phyloP scores from a whole-genome alignment of 1,284 basidiomycete genomes.

The Microbotryomycetes sp. region DNA sequence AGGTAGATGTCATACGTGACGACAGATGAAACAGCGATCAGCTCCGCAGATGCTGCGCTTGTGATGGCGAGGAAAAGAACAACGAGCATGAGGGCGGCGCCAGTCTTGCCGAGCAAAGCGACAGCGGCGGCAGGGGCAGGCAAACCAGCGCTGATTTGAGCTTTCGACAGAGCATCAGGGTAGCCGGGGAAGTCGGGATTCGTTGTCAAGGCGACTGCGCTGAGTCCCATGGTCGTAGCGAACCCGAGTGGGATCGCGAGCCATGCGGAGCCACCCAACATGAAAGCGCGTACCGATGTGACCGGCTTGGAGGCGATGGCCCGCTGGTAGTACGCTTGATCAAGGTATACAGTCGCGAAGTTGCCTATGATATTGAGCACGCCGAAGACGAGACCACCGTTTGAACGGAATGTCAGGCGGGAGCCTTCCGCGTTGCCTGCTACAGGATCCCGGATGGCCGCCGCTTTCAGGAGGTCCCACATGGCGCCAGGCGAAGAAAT shows the following conservation, averaged over 20 bases:
- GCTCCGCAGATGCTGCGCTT: slow-evolving; percentile 76
- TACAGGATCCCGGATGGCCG: slow-evolving; percentile 47
- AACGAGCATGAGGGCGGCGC: slow-evolving; percentile 57
- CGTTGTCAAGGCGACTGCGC: slow-evolving; percentile 8
- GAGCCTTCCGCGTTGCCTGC: slow-evolving; percentile 50
- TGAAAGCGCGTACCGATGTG: slow-evolving; percentile 37
- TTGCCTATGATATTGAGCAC: slow-evolving; percentile 58
- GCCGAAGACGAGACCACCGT: slow-evolving; percentile 43
- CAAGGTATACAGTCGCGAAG: slow-evolving; percentile 9
- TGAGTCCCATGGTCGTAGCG: slow-evolving; percentile 11
- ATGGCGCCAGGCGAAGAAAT: slow-evolving; percentile 49
- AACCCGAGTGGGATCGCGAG: slow-evolving; percentile 66
- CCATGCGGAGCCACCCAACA: slow-evolving; percentile 48
- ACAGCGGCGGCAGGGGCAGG: slow-evolving; percentile 65
- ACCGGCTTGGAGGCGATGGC: slow-evolving; percentile 37
- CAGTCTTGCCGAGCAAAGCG: slow-evolving; percentile 55
- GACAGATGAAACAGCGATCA: slow-evolving; percentile 64
- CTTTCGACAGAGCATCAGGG: slow-evolving; percentile 8
- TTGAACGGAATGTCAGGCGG: slow-evolving; percentile 67
- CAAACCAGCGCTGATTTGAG: slow-evolving; percentile 70
- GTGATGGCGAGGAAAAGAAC: slow-evolving; percentile 66
- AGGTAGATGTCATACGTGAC: slow-evolving; percentile 55
- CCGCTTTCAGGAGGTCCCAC: slow-evolving; percentile 37
- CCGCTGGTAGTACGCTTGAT: slow-evolving; percentile 42
- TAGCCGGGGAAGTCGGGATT: slow-evolving; percentile 15